Percentiles rank a stretch among this genome's conserved stretches.
Evolutionary conservation across 176 grass and related monocot genomes (phyloP).

Genomic region (Oryza australiensis): DNA sequence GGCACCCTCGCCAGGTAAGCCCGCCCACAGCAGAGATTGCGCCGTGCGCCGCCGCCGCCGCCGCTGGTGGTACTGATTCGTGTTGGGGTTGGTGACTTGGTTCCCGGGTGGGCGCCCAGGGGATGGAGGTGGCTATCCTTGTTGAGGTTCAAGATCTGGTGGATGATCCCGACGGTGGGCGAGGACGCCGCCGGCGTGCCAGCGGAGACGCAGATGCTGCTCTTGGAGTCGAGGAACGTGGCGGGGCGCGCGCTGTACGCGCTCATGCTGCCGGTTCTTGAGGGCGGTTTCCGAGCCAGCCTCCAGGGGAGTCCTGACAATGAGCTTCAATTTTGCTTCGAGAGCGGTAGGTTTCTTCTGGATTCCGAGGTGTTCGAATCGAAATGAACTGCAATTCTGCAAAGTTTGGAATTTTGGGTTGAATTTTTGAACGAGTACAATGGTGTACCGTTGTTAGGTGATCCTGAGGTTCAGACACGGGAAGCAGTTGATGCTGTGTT

Average conservation of each 20-base stretch:
- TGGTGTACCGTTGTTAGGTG: conserved; percentile 36
- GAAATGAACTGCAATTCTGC: not conserved
- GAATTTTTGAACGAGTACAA: not conserved
- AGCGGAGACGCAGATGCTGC: conserved; percentile 57
- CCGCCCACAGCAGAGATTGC: not conserved
- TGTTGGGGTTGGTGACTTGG: too few species aligned
- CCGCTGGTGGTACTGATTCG: not conserved
- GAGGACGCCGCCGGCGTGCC: conserved; percentile 25
- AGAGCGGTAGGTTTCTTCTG: conserved; percentile 48
- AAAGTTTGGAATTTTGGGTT: not conserved
- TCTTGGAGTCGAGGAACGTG: conserved; percentile 33
- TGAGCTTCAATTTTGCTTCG: conserved; percentile 57
- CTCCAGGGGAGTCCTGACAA: conserved; percentile 45
- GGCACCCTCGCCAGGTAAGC: conserved; percentile 37
- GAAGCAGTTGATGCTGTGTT: conserved; percentile 37
- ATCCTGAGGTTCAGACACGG: conserved; percentile 41
- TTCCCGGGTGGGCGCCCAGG: too few species aligned
- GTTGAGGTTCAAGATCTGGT: conserved; percentile 69
- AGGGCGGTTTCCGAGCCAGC: conserved; percentile 46
- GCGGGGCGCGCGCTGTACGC: conserved; percentile 33
- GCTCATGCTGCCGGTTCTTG: conserved; percentile 47
- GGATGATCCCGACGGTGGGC: conserved; percentile 53
- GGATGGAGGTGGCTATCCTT: conserved; percentile 51
- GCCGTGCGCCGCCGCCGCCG: not conserved
- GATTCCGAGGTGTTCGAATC: not conserved